Evolutionary conservation across 306 rosid genomes (phyloP), one percentile per base, ranked within the genome.

Genomic region (Pterocarpus macrocarpus): DNA sequence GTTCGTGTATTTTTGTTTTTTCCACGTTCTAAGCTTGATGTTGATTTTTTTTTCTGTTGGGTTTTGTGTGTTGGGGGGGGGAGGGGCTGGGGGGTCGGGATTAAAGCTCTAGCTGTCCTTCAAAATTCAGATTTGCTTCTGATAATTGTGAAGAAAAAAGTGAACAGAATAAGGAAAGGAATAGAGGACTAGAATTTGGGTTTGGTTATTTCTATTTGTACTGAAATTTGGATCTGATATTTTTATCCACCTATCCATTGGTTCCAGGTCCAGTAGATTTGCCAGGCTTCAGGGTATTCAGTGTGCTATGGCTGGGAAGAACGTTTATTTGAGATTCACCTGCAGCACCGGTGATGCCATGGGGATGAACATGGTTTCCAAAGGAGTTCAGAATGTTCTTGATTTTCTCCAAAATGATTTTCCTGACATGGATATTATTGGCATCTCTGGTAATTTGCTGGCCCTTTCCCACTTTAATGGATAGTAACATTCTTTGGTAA

Each of bases 311-410:
- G 93, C 93, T 32, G 97, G 94, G 77, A 91, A 90, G 80, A 90
- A 89, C 56, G 64, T 86, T 14, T 90, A 88, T 67, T 12, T 88
- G 87, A 76, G 97, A 86, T 92, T 92, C 83, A 80, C 69, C 44
- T 88, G 97, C 82, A 84, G 94, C 86, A 92, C 97, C 1, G 97
- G 97, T 15, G 97, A 92, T 81, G 97, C 97, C 57, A 92, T 92
- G 97, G 97, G 97, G 74, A 92, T 92, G 97, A 90, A 92, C 86
- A 91, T 91, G 96, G 96, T 91, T 49, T 91, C 96, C 70, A 91
- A 91, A 88, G 96, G 96, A 58, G 96, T 91, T 64, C 96, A 91
- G 80, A 91, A 91, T 30, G 93, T 89, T 78, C 90, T 91, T 39
- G 95, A 91, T 76, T 91, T 84, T 75, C 95, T 91, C 64, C 93